A percentile compares a stretch with the other conserved stretches of the same genome.
Conservation (phyloP, 106 monocot species). For the Posidonia australis region DNA sequence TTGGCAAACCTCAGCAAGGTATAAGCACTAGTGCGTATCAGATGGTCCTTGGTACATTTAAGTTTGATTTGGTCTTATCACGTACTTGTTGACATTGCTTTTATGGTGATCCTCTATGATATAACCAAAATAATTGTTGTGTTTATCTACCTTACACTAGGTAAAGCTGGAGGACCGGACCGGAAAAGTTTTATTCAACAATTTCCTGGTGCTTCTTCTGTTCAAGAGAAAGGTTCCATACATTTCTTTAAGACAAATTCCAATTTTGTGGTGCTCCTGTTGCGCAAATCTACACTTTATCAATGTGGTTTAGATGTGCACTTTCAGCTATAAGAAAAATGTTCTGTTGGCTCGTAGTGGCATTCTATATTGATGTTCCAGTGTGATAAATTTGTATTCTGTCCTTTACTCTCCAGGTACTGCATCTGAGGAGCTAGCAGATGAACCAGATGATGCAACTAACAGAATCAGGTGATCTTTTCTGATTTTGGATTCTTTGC, state of each 20-base stretch:
- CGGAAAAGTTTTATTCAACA: slow-evolving; percentile 83
- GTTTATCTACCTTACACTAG: slow-evolving; percentile 17
- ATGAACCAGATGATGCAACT: not conserved
- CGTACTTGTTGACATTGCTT: not conserved
- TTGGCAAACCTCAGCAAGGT: slow-evolving; percentile 6
- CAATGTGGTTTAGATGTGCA: no score
- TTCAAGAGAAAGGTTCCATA: slow-evolving; percentile 31
- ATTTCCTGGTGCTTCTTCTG: slow-evolving; percentile 51
- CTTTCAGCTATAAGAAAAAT: no score
- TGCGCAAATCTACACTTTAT: not conserved
- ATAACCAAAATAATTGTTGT: not conserved
- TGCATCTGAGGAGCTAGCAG: not conserved
- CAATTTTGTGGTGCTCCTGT: not conserved
- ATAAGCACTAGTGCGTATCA: slow-evolving; percentile 29
- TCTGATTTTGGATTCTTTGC: not conserved
- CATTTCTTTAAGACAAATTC: not conserved
- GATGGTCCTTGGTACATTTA: not conserved
- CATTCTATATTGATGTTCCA: no score
- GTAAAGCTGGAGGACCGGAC: slow-evolving; percentile 59
- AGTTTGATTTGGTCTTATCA: not conserved
- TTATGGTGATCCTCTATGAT: no score
- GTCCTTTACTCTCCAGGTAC: not conserved
- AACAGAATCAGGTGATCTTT: not conserved
- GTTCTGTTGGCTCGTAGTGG: no score
- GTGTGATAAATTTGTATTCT: not conserved